Percentiles rank a stretch among this genome's conserved stretches.
These are phyloP conservation scores for Fusarium chlamydosporum DNA, from an alignment of 2,329 filamentous ascomycete genomes.

Conservation along the genomic window DNA sequence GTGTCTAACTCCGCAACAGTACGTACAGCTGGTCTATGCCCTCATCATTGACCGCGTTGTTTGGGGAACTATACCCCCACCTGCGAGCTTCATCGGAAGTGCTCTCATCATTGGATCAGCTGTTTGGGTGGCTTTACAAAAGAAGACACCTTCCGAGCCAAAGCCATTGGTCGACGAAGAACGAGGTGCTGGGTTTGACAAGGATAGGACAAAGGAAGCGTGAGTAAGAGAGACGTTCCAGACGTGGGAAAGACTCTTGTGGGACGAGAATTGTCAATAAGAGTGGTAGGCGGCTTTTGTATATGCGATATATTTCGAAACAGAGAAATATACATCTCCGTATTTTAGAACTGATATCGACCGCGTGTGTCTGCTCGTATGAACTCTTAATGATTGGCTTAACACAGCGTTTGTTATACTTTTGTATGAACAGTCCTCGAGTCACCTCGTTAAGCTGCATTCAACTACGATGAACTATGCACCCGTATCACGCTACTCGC, in stretches of 20 bases:
- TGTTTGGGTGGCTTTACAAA: conserved; percentile 61
- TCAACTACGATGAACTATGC: too few species aligned
- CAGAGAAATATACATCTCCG: too few species aligned
- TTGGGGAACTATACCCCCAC: conserved; percentile 60
- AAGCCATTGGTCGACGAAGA: conserved; percentile 55
- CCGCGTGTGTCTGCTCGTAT: too few species aligned
- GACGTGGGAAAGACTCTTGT: background rate
- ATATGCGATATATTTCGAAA: too few species aligned
- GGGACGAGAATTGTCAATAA: background rate
- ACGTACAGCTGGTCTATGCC: conserved; percentile 54
- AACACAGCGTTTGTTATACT: too few species aligned
- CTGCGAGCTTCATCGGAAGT: conserved; percentile 57
- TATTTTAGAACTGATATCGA: too few species aligned
- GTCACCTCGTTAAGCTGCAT: too few species aligned
- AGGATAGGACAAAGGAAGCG: background rate
- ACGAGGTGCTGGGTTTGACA: conserved; percentile 41
- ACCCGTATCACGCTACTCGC: too few species aligned
- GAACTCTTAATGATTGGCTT: too few species aligned
- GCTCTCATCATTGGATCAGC: conserved; percentile 59
- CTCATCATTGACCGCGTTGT: conserved; percentile 59
- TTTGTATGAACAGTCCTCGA: too few species aligned
- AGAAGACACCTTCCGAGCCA: conserved; percentile 51
- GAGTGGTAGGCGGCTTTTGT: too few species aligned
- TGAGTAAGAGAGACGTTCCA: background rate
- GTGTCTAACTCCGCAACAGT: conserved; percentile 40